Evolutionary conservation across 2,329 filamentous ascomycete genomes (phyloP), one percentile per base, ranked within the genome.

Genomic region (Paramyrothecium sp.): DNA sequence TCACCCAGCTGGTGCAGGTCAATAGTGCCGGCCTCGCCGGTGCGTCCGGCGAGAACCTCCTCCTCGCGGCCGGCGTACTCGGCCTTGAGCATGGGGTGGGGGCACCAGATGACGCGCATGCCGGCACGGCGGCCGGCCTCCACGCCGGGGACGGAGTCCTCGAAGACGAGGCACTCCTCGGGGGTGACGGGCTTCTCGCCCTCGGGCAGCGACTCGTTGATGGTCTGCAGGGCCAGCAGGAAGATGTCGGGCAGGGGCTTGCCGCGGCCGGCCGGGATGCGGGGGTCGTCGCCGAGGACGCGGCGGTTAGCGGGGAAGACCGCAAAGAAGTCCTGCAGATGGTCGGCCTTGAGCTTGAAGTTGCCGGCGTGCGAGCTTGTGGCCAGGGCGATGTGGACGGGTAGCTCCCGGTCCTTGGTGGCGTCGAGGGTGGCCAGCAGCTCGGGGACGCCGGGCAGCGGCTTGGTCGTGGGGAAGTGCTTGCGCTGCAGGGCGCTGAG

Each of bases 211-310:
- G 86, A 85, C 48, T 85, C 84, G 74, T 99, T 99, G 71, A 99
- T 89, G 3, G 88, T 90, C 73, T 90, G 81, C 56, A 99, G 78
- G 0, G 95, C 94, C 1, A 98, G 80, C 10, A 96, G 77, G 74
- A 96, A 98, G 64, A 99, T 99, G 74, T 99, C 94, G 0, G 94
- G 95, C 33, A 94, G 83, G 0, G 95, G 95, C 75, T 99, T 99
- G 13, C 95, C 95, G n/a, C 92, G 80, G 0, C 94, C 94, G 3
- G 81, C 74, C 1, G 83, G 78, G 63, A 99, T 90, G 53, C 95
- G 83, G 7, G 79, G 69, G 71, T 99, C 94, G 69, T 99, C 95
- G 12, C 95, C 95, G 1, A 96, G 77, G 0, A 99, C 89, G 51
- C 88, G 85, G 57, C 91, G 86, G n/a, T 87, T 75, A 2, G 79